Evolutionary conservation across 176 grass and related monocot species (phyloP).

Genomic region (Oryza australiensis): DNA sequence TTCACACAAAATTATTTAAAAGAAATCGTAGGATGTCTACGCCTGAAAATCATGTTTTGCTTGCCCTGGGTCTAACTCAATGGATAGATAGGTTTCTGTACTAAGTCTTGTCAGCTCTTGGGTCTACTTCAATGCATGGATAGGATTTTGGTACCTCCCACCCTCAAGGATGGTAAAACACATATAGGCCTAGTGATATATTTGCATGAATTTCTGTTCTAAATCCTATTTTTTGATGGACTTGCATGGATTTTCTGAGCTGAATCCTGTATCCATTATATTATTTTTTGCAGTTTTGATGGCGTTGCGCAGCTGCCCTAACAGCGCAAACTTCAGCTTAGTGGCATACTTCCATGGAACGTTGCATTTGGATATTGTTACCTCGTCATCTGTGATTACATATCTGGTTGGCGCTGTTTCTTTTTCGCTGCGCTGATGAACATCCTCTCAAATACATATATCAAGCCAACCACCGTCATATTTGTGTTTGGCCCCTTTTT

Average conservation of each 20-base stretch:
- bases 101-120: too few species aligned
- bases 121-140: too few species aligned
- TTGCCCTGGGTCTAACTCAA: too few species aligned
- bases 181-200: not conserved
- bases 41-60: too few species aligned
- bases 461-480: constrained; percentile 30
- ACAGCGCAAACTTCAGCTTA: constrained; percentile 48
- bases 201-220: not conserved
- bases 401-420: constrained; percentile 25
- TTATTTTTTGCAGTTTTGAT: constrained; percentile 36
- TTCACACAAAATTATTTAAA: too few species aligned
- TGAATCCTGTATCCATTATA: not conserved
- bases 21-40: too few species aligned
- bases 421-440: constrained; percentile 30
- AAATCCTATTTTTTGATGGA: too few species aligned
- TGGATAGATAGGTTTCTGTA: too few species aligned
- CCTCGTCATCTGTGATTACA: constrained; percentile 37
- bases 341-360: constrained; percentile 39
- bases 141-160: too few species aligned
- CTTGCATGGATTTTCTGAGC: not conserved
- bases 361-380: constrained; percentile 47
- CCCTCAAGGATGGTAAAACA: too few species aligned
- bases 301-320: constrained; percentile 33
- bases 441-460: constrained; percentile 32
- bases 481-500: constrained; percentile 25